Conservation (phyloP, 1,284 basidiomycete genomes). For the Coniophora puteana region DNA sequence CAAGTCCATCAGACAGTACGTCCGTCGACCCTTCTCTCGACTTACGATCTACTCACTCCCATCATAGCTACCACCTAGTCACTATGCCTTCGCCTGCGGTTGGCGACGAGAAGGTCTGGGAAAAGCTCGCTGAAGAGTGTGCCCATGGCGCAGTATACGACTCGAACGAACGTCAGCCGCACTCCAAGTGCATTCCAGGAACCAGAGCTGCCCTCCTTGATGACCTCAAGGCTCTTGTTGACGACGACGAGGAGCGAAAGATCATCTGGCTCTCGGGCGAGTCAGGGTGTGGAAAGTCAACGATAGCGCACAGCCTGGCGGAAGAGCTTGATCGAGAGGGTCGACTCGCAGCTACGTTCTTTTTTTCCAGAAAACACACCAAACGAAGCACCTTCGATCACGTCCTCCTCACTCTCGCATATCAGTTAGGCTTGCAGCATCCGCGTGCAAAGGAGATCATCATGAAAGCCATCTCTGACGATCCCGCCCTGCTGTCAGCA, state of each 20-base stretch:
- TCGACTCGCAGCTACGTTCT: conserved; percentile 17
- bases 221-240: conserved; percentile 14
- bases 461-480: conserved; percentile 10
- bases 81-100: too few species aligned
- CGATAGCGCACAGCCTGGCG: conserved; percentile 18
- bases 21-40: too few species aligned
- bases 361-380: conserved; percentile 15
- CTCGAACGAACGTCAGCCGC: conserved; percentile 17
- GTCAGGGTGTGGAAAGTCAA: conserved; percentile 17
- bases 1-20: too few species aligned
- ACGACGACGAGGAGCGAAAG: conserved; percentile 7
- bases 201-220: conserved; percentile 18
- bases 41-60: too few species aligned
- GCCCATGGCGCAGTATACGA: conserved; percentile 17
- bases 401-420: conserved; percentile 13
- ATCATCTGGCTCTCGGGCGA: conserved; percentile 17
- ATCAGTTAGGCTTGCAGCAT: conserved; percentile 10
- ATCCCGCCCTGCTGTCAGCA: conserved; percentile 13
- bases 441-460: conserved; percentile 8
- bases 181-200: conserved; percentile 20
- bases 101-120: too few species aligned
- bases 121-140: too few species aligned
- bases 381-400: conserved; percentile 10
- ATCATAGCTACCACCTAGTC: too few species aligned
- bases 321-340: conserved; percentile 13